A percentile compares a stretch with the other conserved stretches of the same genome.
Evolutionary conservation across 371 early-diverging fungal genomes (phyloP).

Genomic region (Mortierella sp.): DNA sequence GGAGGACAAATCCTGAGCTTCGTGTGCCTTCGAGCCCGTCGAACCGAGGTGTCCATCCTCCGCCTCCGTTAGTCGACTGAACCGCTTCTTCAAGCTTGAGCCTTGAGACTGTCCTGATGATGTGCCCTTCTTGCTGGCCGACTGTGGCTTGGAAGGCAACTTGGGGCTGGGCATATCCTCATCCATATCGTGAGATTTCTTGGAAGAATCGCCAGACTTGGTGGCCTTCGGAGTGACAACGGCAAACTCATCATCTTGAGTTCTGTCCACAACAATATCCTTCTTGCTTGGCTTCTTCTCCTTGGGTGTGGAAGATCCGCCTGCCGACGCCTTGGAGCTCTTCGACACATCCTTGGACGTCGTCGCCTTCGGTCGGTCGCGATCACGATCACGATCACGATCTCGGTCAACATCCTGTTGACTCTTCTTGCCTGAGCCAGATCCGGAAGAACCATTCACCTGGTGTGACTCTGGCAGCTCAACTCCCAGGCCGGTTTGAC

Average conservation of each 20-base stretch:
- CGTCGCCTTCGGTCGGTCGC: not conserved
- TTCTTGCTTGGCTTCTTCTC: slow-evolving; percentile 38
- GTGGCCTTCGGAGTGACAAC: not conserved
- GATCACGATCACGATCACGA: not conserved
- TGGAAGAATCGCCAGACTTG: not conserved
- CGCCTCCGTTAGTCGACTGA: slow-evolving; percentile 24
- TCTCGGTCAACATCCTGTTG: not conserved
- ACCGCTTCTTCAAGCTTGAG: slow-evolving; percentile 37
- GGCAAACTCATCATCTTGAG: not conserved
- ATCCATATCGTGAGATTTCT: slow-evolving; percentile 16
- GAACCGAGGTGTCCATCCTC: slow-evolving; percentile 15
- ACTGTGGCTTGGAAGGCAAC: not conserved
- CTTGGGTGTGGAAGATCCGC: slow-evolving; percentile 5
- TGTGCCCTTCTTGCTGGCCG: slow-evolving; percentile 15
- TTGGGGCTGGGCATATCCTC: slow-evolving; percentile 12
- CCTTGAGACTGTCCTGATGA: slow-evolving; percentile 3
- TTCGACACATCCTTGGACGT: not conserved
- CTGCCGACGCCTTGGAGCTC: not conserved
- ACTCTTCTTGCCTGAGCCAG: not conserved
- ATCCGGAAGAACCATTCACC: not conserved
- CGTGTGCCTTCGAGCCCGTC: not conserved
- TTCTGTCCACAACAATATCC: slow-evolving; percentile 12
- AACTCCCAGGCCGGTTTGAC: not conserved
- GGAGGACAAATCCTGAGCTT: not conserved
- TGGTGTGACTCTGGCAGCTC: not conserved